Percentiles rank a stretch among this genome's conserved stretches.
Conservation (phyloP, 176 grass and related monocot species). For the Oryza nivara region DNA sequence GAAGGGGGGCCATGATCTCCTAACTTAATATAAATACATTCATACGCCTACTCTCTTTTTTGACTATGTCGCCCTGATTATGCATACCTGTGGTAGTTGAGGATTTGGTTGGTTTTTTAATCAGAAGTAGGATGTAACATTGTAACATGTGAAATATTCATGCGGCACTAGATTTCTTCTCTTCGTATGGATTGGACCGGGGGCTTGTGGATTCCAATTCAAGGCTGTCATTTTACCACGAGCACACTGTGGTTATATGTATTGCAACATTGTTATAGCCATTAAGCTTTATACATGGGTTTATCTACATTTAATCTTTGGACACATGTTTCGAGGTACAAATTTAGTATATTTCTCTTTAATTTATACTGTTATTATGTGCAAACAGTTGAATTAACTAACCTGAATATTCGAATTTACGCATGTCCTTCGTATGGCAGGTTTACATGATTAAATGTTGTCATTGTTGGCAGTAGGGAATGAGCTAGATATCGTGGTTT, state of each 20-base stretch:
- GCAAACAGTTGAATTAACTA: background rate
- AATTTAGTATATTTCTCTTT: background rate
- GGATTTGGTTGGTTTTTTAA: background rate
- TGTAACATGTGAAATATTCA: conserved; percentile 31
- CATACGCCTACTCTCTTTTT: conserved; percentile 40
- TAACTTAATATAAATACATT: conserved; percentile 27
- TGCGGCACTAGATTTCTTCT: conserved; percentile 14
- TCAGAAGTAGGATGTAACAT: conserved; percentile 42
- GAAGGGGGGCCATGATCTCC: conserved; percentile 15
- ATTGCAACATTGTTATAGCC: conserved; percentile 20
- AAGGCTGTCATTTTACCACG: conserved; percentile 5
- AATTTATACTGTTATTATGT: background rate
- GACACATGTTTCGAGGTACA: background rate
- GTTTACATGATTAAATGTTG: background rate
- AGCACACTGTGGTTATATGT: conserved; percentile 18
- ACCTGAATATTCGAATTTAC: background rate
- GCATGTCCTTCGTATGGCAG: background rate
- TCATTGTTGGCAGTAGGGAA: background rate
- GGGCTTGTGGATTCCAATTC: conserved; percentile 1
- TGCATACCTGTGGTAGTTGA: conserved; percentile 49
- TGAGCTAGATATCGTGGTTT: background rate
- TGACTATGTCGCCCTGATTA: conserved; percentile 15
- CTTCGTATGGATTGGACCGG: background rate
- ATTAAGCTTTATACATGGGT: background rate
- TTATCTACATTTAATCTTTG: background rate